Conservation (phyloP, 768 basidiomycete species). For the Thelephora ganbajun region DNA sequence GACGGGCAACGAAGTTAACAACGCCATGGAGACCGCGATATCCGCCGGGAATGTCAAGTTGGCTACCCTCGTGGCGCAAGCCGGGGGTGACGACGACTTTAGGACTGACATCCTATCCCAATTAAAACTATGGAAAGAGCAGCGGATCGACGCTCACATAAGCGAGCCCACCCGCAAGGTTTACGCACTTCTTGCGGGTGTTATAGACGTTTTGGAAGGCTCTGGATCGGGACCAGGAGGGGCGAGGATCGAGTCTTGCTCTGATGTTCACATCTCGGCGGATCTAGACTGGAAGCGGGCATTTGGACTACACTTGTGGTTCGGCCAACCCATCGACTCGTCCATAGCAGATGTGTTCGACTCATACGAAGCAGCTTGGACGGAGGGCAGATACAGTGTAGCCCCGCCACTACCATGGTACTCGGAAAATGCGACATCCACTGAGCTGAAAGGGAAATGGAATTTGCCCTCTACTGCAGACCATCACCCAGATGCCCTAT, state of each 20-base stretch:
- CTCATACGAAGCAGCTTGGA: conserved; percentile 36
- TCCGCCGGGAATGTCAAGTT: conserved; percentile 72
- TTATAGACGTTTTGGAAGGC: conserved; percentile 44
- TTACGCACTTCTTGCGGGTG: conserved; percentile 75
- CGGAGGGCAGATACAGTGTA: conserved; percentile 24
- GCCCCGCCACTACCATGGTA: conserved; percentile 51
- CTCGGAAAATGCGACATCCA: conserved; percentile 19
- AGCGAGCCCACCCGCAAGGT: conserved; percentile 57
- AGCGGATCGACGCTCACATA: conserved; percentile 59
- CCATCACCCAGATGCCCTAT: conserved; percentile 54
- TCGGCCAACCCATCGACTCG: conserved; percentile 54
- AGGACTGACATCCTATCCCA: conserved; percentile 62
- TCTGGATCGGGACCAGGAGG: conserved; percentile 26
- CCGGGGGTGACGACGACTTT: conserved; percentile 64
- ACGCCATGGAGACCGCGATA: conserved; percentile 62
- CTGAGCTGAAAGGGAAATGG: conserved; percentile 13
- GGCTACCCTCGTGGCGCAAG: conserved; percentile 81
- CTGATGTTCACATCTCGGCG: conserved; percentile 47
- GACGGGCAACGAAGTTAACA: conserved; percentile 78
- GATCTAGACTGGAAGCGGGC: conserved; percentile 90
- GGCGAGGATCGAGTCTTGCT: conserved; percentile 26
- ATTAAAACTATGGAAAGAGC: conserved; percentile 69
- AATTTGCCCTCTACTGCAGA: conserved; percentile 29
- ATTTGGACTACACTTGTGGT: conserved; percentile 89
- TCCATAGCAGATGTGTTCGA: conserved; percentile 57